Evolutionary conservation across 768 basidiomycete species (phyloP), one percentile per base, ranked within the genome.

Genomic region (Mycena capillaripes): DNA sequence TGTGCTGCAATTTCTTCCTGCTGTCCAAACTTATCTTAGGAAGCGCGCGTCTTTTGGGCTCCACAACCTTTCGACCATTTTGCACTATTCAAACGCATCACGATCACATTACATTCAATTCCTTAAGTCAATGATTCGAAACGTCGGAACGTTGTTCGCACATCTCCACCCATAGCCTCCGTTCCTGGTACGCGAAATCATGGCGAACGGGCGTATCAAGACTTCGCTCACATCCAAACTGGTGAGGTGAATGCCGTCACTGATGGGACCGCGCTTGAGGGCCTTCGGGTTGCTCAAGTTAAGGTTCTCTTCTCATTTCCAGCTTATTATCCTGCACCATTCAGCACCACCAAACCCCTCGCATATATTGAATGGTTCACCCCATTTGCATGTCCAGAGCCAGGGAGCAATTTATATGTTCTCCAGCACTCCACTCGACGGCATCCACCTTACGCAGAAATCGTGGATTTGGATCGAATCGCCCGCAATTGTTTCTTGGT

Each of bases 71-170:
- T 76, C 40, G 76, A 77, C 50, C 53, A 52, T 5, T 77, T 77
- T 27, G 32, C 69, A 25, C 75, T 77, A 27, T 77, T 66, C 69
- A 76, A 75, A 56, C 73, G 69, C 6, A 48, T 76, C 52, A 72
- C 68, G 0, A 5, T 75, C 34, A 30, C 29, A 19, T 65, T 76
- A 10, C 75, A 73, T 7, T 21, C 48, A 11, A 76, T 74, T 27
- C 66, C 61, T 12, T 29, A 76, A 69, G 73, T 57, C 56, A 65
- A 36, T 12, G 40, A 32, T 4, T 46, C 53, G 3, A 55, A 68
- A 12, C 61, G 58, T 16, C 40, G 32, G 25, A 72, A 76, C 48
- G 44, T 71, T 30, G 48, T 76, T 8, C 73, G 60, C 12, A 73
- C 73, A 19, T 58, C 69, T 2, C 69, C 72, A 19, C 75, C 75